phyloP scores from a whole-genome alignment of 176 grass and related monocot species.

The Thinopyrum elongatum region DNA sequence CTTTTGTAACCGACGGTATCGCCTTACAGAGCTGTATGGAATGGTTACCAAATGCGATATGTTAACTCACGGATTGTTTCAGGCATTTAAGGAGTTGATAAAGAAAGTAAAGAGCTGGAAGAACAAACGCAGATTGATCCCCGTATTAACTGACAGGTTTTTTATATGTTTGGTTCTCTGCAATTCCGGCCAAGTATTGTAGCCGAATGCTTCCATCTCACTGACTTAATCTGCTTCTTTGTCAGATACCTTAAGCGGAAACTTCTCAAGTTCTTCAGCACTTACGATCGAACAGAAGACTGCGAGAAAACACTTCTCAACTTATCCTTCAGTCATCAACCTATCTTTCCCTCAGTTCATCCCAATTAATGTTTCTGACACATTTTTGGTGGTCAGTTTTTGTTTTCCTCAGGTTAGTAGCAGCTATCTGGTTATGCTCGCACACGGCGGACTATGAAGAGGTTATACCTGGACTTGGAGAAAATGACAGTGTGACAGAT shows the following conservation, averaged over 20 bases:
- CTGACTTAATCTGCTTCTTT: neutral
- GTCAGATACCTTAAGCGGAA: conserved; percentile 22
- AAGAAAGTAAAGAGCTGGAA: conserved; percentile 36
- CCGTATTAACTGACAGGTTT: neutral
- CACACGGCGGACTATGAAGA: conserved; percentile 2
- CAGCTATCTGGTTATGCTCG: conserved; percentile 39
- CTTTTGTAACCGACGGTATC: neutral
- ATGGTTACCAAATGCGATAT: neutral
- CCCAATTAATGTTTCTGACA: conserved; percentile 15
- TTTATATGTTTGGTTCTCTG: neutral
- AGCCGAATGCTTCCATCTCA: neutral
- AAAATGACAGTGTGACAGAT: neutral
- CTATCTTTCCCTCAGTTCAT: neutral
- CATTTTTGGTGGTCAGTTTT: conserved; percentile 32
- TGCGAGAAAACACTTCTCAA: conserved; percentile 30
- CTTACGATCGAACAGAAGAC: neutral
- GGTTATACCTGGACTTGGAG: neutral
- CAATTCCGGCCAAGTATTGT: neutral
- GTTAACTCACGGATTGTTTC: conserved; percentile 6
- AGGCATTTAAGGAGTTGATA: conserved; percentile 37
- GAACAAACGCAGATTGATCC: neutral
- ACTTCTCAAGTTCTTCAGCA: conserved; percentile 23
- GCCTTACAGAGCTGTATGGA: neutral
- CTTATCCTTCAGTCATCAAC: neutral
- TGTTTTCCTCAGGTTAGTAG: conserved; percentile 39